Evolutionary conservation across 2,329 filamentous ascomycete species (phyloP).

Genomic region (Neoascochyta sp.): DNA sequence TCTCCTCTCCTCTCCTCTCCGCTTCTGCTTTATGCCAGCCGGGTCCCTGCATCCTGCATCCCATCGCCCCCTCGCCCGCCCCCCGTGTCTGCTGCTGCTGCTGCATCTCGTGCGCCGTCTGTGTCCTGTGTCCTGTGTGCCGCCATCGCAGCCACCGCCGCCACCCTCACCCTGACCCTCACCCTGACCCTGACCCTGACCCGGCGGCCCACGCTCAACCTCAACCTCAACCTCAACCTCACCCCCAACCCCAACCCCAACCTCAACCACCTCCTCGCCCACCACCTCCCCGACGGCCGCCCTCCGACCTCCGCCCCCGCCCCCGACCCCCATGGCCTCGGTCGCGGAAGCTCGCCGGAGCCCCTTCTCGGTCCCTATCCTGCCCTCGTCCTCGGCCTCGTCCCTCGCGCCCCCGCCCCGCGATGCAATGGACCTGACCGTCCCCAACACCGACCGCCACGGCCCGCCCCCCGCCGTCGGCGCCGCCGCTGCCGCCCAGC

Average conservation of each 20-base stretch:
- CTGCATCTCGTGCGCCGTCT: too few species aligned
- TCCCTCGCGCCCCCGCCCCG: conserved; percentile 47
- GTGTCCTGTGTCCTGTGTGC: too few species aligned
- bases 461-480: conserved; percentile 42
- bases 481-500: conserved; percentile 73
- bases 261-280: too few species aligned
- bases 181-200: too few species aligned
- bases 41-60: too few species aligned
- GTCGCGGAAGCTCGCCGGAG: conserved; percentile 46
- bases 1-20: too few species aligned
- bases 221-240: neutral
- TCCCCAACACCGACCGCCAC: conserved; percentile 48
- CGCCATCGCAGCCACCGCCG: too few species aligned
- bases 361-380: conserved; percentile 50
- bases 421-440: conserved; percentile 55
- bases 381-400: conserved; percentile 47
- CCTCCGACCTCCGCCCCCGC: conserved; percentile 6
- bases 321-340: conserved; percentile 40
- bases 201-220: neutral
- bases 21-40: too few species aligned
- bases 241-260: conserved; percentile 4
- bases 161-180: too few species aligned
- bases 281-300: conserved; percentile 8
- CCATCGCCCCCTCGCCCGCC: too few species aligned
- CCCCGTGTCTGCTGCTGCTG: too few species aligned